Percentiles rank a stretch among this genome's conserved stretches.
Conservation (phyloP, 2,329 filamentous ascomycete genomes). For the Hypoxylon sp. region DNA sequence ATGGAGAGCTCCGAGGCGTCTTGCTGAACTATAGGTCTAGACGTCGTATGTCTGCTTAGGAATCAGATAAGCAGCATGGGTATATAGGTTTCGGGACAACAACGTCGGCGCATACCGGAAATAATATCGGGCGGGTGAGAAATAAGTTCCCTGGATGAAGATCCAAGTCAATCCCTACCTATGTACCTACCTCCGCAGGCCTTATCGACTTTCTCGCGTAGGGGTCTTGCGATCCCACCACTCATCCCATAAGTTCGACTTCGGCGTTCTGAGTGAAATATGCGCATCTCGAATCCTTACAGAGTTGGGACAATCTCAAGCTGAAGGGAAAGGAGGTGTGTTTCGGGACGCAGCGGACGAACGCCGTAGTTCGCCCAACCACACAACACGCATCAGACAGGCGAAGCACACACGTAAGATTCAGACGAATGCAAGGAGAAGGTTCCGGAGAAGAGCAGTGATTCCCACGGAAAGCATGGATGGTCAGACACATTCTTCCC, state of each 20-base stretch:
- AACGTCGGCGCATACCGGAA: not conserved
- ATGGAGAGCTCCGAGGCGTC: not conserved
- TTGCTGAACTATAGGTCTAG: not conserved
- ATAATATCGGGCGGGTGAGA: not conserved
- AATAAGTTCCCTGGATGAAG: not conserved
- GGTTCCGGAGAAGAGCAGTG: not conserved
- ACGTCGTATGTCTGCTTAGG: not conserved
- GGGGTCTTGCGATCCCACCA: not conserved
- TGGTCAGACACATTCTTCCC: conserved; percentile 7
- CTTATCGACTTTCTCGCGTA: not conserved
- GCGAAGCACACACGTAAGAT: not conserved
- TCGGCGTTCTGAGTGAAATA: not conserved
- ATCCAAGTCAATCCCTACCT: not conserved
- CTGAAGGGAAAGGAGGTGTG: not conserved
- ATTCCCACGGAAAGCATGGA: conserved; percentile 14
- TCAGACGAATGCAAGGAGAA: not conserved
- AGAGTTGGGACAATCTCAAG: not conserved
- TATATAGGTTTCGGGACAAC: not conserved
- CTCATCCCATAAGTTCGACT: not conserved
- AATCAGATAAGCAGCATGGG: not conserved
- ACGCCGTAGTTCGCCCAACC: not conserved
- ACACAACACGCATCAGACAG: not conserved
- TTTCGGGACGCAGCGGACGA: not conserved
- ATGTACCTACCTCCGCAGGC: not conserved
- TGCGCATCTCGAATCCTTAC: not conserved